A percentile compares a stretch with the other conserved stretches of the same genome.
Evolutionary conservation across 768 basidiomycete genomes (phyloP).

Genomic region (Termitomyces sp.): DNA sequence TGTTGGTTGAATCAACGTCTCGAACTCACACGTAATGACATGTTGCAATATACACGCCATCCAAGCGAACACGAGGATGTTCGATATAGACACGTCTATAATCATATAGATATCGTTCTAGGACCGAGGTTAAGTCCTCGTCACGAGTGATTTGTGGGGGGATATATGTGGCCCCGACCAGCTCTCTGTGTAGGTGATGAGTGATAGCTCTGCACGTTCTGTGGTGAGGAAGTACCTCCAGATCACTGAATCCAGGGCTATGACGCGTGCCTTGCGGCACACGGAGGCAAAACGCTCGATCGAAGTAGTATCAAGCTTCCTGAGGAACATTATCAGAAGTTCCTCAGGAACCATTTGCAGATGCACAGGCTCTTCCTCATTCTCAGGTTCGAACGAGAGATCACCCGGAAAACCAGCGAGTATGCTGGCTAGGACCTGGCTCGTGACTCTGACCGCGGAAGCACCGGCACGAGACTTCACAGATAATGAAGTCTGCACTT

Average conservation of each 20-base stretch:
- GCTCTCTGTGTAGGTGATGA: conserved; percentile 39
- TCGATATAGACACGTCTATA: conserved; percentile 80
- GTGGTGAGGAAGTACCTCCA: conserved; percentile 61
- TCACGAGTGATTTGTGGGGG: conserved; percentile 68
- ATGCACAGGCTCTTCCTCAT: conserved; percentile 55
- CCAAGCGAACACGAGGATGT: conserved; percentile 79
- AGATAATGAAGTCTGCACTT: conserved; percentile 23
- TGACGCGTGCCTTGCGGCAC: conserved; percentile 68
- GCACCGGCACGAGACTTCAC: conserved; percentile 21
- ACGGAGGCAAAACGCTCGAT: conserved; percentile 78
- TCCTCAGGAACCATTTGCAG: conserved; percentile 73
- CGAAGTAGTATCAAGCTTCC: conserved; percentile 58
- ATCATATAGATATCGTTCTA: conserved; percentile 53
- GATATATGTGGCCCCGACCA: conserved; percentile 65
- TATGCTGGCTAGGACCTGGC: conserved; percentile 40
- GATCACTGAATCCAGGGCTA: conserved; percentile 65
- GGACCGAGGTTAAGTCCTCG: conserved; percentile 46
- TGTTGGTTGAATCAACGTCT: neutral
- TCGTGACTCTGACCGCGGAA: conserved; percentile 26
- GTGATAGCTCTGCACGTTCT: neutral
- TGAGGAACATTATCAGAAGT: conserved; percentile 64
- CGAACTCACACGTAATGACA: conserved; percentile 78
- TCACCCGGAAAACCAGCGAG: conserved; percentile 45
- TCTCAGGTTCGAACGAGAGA: conserved; percentile 64
- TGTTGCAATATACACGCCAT: conserved; percentile 89